These are phyloP conservation scores for Salix brachista DNA, from an alignment of 345 rosid species.

Conservation along the genomic window DNA sequence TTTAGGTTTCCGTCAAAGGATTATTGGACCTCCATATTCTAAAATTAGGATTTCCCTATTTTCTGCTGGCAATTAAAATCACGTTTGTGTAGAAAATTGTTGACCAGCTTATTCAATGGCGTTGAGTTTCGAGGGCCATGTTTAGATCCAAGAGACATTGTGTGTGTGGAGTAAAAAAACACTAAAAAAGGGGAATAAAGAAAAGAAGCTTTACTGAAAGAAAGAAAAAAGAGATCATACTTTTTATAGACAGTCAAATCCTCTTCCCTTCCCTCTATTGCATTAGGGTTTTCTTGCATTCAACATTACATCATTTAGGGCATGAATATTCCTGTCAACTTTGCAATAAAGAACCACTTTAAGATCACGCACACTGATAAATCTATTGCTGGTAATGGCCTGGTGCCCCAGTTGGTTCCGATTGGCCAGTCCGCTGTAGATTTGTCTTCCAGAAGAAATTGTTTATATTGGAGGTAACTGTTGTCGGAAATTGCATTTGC, in stretches of 20 bases:
- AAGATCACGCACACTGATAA: background rate
- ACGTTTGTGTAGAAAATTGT: background rate
- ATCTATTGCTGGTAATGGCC: background rate
- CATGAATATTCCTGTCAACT: background rate
- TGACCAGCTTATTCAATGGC: background rate
- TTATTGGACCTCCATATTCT: background rate
- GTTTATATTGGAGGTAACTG: background rate
- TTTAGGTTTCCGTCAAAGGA: background rate
- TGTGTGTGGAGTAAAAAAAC: background rate
- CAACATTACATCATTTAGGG: conserved; percentile 5
- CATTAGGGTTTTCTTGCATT: conserved; percentile 5
- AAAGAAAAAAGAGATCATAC: background rate
- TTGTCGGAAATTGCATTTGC: background rate
- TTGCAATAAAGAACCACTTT: background rate
- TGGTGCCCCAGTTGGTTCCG: background rate
- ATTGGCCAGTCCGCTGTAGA: background rate
- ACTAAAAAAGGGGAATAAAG: background rate
- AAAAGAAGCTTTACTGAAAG: background rate
- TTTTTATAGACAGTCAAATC: background rate
- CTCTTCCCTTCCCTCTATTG: background rate
- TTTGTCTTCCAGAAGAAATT: background rate
- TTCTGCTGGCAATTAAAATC: background rate
- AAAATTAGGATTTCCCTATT: background rate
- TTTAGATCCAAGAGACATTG: no score
- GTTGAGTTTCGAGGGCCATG: background rate